Percentiles rank a stretch among this genome's conserved stretches.
phyloP scores from a whole-genome alignment of 1,284 basidiomycete genomes.

The Irpex lacteus region DNA sequence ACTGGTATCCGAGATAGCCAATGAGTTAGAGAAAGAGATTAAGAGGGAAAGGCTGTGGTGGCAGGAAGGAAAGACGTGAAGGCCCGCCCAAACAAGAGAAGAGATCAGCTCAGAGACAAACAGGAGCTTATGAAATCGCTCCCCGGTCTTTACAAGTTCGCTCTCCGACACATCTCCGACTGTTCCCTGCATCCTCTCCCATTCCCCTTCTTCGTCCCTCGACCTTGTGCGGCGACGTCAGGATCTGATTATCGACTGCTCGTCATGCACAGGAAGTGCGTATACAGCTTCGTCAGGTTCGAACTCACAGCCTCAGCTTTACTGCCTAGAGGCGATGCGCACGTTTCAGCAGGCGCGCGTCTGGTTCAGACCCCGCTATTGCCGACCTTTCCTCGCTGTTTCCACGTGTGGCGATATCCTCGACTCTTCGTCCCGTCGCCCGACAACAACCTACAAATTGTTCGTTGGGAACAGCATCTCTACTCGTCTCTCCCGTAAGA shows the following conservation, averaged over 20 bases:
- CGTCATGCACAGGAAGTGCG: background rate
- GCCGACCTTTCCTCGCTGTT: background rate
- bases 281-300: background rate
- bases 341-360: background rate
- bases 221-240: background rate
- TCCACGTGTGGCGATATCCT: background rate
- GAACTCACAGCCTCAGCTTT: background rate
- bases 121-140: slow-evolving; percentile 14
- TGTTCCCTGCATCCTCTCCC: background rate
- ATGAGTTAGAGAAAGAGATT: background rate
- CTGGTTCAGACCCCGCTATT: background rate
- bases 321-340: background rate
- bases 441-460: background rate
- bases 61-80: slow-evolving; percentile 11
- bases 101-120: slow-evolving; percentile 6
- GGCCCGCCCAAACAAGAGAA: slow-evolving; percentile 8
- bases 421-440: background rate
- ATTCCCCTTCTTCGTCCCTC: background rate
- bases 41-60: slow-evolving; percentile 11
- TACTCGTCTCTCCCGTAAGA: background rate
- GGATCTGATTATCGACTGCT: background rate
- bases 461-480: background rate
- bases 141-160: slow-evolving; percentile 5
- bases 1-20: slow-evolving; percentile 9
- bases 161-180: slow-evolving; percentile 7